phyloP scores from a whole-genome alignment of 129 eudicot genomes.

The Centaurea solstitialis region DNA sequence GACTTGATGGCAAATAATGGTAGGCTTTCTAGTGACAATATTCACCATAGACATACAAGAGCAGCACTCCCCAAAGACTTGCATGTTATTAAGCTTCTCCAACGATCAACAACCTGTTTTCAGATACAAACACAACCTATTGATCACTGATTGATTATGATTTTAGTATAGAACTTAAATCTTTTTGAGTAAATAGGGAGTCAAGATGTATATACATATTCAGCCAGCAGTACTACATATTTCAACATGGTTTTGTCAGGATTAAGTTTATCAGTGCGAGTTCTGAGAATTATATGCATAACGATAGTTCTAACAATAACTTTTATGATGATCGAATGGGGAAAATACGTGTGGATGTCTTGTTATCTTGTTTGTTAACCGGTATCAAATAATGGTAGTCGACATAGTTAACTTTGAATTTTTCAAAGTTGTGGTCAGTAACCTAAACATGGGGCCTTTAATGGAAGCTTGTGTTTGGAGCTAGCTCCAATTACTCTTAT shows the following conservation, averaged over 20 bases:
- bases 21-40: too few species aligned
- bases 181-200: background rate
- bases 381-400: background rate
- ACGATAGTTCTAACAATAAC: too few species aligned
- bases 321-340: background rate
- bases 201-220: too few species aligned
- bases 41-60: too few species aligned
- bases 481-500: slow-evolving; percentile 90
- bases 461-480: slow-evolving; percentile 86
- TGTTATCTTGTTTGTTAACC: background rate
- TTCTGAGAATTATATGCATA: background rate
- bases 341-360: background rate
- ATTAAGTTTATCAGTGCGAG: background rate
- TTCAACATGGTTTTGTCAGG: background rate
- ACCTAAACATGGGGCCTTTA: slow-evolving; percentile 68
- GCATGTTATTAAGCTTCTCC: too few species aligned
- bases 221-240: slow-evolving; percentile 1
- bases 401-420: background rate
- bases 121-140: too few species aligned
- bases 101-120: too few species aligned
- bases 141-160: slow-evolving; percentile 11
- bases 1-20: too few species aligned
- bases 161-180: slow-evolving; percentile 5
- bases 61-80: too few species aligned
- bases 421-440: slow-evolving; percentile 10